A percentile compares a stretch with the other conserved stretches of the same genome.
Conservation (phyloP, 768 basidiomycete species). For the Serendipita sp. region DNA sequence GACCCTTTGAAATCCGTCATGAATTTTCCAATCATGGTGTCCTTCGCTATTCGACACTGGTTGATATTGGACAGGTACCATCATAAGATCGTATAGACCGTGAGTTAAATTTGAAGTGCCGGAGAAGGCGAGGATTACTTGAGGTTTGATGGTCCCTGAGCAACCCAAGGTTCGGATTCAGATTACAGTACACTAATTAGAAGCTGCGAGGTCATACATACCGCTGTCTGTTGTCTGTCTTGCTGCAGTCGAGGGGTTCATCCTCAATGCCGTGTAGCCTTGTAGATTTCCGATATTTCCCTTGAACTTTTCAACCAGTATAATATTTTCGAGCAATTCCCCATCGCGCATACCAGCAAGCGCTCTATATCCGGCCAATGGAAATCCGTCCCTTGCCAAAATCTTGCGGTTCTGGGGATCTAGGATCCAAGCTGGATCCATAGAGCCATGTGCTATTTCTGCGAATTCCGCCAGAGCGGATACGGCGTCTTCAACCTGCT, state of each 20-base stretch:
- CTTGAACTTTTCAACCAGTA: conserved; percentile 23
- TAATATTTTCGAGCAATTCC: conserved; percentile 19
- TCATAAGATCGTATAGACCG: conserved; percentile 31
- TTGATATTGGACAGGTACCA: conserved; percentile 15
- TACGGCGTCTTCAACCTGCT: conserved; percentile 25
- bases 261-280: conserved; percentile 31
- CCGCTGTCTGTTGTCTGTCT: not conserved
- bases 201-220: too few species aligned
- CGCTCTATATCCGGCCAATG: conserved; percentile 31
- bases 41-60: too few species aligned
- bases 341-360: not conserved
- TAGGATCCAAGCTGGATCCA: conserved; percentile 28
- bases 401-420: conserved; percentile 9
- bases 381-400: conserved; percentile 28
- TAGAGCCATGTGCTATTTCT: conserved; percentile 30
- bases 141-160: conserved; percentile 16
- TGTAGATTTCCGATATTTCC: conserved; percentile 30
- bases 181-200: too few species aligned
- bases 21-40: conserved; percentile 18
- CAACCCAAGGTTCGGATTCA: not conserved
- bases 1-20: conserved; percentile 39
- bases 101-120: conserved; percentile 31
- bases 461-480: conserved; percentile 37
- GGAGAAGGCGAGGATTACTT: conserved; percentile 37
- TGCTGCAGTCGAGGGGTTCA: not conserved